Percentiles rank a stretch among this genome's conserved stretches.
Conservation (phyloP, 2,329 filamentous ascomycete species). For the Xylaria polymorpha region DNA sequence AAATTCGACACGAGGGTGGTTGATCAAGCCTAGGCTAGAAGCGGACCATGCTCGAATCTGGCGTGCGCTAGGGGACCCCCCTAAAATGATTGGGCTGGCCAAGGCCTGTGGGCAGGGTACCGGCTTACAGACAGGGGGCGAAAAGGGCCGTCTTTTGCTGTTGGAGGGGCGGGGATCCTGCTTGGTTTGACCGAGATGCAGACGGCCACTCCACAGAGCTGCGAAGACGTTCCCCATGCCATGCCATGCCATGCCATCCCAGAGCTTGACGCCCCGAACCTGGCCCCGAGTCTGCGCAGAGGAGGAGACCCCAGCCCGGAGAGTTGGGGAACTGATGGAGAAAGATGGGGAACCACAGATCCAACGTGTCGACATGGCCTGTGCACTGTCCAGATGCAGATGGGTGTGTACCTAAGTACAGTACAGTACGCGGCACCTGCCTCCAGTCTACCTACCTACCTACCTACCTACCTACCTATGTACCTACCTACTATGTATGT, state of each 20-base stretch:
- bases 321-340: slow-evolving; percentile 42
- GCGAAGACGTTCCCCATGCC: slow-evolving; percentile 34
- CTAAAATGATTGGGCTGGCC: slow-evolving; percentile 45
- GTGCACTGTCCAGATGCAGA: not conserved
- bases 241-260: not conserved
- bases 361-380: not conserved
- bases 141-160: slow-evolving; percentile 49
- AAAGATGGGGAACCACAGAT: slow-evolving; percentile 35
- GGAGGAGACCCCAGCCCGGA: slow-evolving; percentile 38
- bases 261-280: slow-evolving; percentile 6
- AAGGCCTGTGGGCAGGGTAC: slow-evolving; percentile 42
- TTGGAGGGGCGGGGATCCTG: slow-evolving; percentile 42
- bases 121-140: slow-evolving; percentile 44
- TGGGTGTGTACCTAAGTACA: no score
- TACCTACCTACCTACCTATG: no score
- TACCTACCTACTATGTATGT: no score
- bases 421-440: not conserved
- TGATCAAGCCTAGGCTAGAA: slow-evolving; percentile 45
- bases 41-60: slow-evolving; percentile 40
- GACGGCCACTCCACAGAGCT: slow-evolving; percentile 41
- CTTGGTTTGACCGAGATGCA: slow-evolving; percentile 47
- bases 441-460: no score
- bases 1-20: slow-evolving; percentile 43
- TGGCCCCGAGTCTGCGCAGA: not conserved
- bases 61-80: slow-evolving; percentile 32